Base-by-base conservation (phyloP, 129 eudicot species). In the Oenanthe sinensis region DNA sequence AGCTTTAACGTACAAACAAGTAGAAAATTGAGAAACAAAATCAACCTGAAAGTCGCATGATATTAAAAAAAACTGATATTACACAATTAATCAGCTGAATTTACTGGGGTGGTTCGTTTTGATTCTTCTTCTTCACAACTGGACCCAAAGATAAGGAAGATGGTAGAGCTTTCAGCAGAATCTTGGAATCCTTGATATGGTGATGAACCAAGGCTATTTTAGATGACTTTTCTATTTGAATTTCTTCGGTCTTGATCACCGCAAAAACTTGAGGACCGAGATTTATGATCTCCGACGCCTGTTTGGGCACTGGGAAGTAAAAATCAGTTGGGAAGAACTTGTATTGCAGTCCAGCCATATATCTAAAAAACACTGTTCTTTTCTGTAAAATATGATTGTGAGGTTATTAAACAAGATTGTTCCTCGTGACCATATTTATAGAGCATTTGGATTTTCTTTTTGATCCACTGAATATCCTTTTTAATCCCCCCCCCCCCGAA, bases 301-400 rank as follows among this genome's bases (percentile, higher is more conserved):
- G 70, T 12, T 37, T 67, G 22, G 72, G 71, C 16, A 20, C 36
- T 7, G 79, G 79, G 12, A 50, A 33, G 71, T 50, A 58, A 43
- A 76, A 76, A 76, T 76, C 79, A 37, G 79, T 76, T 4, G 79
- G 79, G 50, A 76, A 76, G 49, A 76, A 76, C 36, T 76, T 76
- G 79, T 76, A 76, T 39, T 76, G 79, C 22, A 76, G 79, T 19
- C 79, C 71, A 30, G 79, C 79, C 70, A 54, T 76, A 11, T 52
- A 49, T 43, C 10, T 22, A 13, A 11, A 3, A 28, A 65, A 40
- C 50, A 0, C 76, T 73, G 65, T 22, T 20, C 19, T 48, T 11
- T 48, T 48, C 52, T 48, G 3, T 22, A 20, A 22, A n/a, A 58
- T 15, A 52, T 48, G 13, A 48, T 52, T 17, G 11, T 5, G 60